A percentile compares a stretch with the other conserved stretches of the same genome.
phyloP scores from a whole-genome alignment of 805 yeast genomes.

The Starmerella asiatica region DNA sequence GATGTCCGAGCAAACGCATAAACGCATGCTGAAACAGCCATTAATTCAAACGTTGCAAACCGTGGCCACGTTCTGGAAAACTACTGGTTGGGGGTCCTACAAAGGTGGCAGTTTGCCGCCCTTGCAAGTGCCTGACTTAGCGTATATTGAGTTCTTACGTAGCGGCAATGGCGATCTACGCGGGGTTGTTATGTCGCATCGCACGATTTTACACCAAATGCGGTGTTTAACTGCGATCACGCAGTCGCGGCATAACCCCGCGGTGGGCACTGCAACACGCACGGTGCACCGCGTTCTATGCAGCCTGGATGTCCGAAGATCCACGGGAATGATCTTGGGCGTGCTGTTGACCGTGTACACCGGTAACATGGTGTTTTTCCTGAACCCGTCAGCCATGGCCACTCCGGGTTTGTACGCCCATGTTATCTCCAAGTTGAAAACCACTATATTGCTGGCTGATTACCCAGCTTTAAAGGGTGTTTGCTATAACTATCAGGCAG shows the following conservation, averaged over 20 bases:
- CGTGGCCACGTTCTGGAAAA: slow-evolving; percentile 48
- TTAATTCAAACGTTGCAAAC: slow-evolving; percentile 20
- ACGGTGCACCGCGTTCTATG: slow-evolving; percentile 38
- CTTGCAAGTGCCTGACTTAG: slow-evolving; percentile 64
- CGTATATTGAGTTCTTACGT: slow-evolving; percentile 83
- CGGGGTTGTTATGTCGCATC: slow-evolving; percentile 87
- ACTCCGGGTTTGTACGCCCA: slow-evolving; percentile 81
- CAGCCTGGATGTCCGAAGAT: slow-evolving; percentile 56
- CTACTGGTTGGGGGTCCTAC: slow-evolving; percentile 72
- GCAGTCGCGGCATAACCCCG: slow-evolving; percentile 32
- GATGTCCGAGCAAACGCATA: slow-evolving; percentile 66
- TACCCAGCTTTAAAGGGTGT: slow-evolving; percentile 81
- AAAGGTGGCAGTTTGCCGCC: slow-evolving; percentile 49
- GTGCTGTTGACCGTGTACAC: slow-evolving; percentile 67
- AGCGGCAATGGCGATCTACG: slow-evolving; percentile 83
- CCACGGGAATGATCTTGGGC: slow-evolving; percentile 78
- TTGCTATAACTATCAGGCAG: slow-evolving; percentile 80
- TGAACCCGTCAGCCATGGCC: slow-evolving; percentile 59
- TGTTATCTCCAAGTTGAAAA: slow-evolving; percentile 54
- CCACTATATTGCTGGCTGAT: slow-evolving; percentile 67
- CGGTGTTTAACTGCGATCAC: slow-evolving; percentile 54
- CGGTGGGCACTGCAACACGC: slow-evolving; percentile 12
- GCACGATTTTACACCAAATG: slow-evolving; percentile 83
- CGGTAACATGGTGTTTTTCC: slow-evolving; percentile 71
- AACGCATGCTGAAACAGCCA: slow-evolving; percentile 47